Base-by-base conservation (phyloP, 2,329 filamentous ascomycete species). In the Epichloe uncinata region DNA sequence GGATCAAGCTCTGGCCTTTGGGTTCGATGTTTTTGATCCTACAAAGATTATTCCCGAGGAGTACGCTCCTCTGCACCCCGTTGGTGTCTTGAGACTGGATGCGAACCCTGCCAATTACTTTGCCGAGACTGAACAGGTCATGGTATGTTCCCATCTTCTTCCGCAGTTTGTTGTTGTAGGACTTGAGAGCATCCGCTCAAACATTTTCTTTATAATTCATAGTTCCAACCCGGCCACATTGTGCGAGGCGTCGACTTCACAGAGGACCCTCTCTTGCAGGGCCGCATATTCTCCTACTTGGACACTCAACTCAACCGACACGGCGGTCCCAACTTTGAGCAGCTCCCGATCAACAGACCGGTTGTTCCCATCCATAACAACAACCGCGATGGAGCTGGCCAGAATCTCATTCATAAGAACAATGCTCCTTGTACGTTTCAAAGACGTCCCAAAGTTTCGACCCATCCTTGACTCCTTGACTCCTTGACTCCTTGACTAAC, bases 1-100 rank as follows among this genome's bases (percentile, higher is more conserved):
- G 55, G 73, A 77, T 7, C 74, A 86, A 55, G 78, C 77, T 38
- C 66, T 82, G 12, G 73, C 74, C 4, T 87, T 79, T 57, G 82
- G 82, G 2, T 87, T 87, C 52, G 84, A 89, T 56, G 66, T 88
- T 7, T 62, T 88, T 2, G 85, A 89, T 57, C 75, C 84, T 0
- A 88, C 85, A 51, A 88, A 88, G 71, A 79, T 88, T 50, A 75
- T 87, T 13, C 84, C 85, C 0, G 81, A 87, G 57, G 84, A 89
- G 55, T 59, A 77, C 9, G 82, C 82, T 1, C 85, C 85, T 2
- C 73, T 88, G 40, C 78, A 77, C 9, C 74, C 74, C 35, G 67
- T 89, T 13, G 85, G 85, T 41, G 77, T 83, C 54, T 73, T 89
- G 68, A 81, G 80, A 51, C 63, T 89, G 48, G 80, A 88, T 66